Conservation (phyloP, 2,329 filamentous ascomycete species). For the Helotiales sp. region DNA sequence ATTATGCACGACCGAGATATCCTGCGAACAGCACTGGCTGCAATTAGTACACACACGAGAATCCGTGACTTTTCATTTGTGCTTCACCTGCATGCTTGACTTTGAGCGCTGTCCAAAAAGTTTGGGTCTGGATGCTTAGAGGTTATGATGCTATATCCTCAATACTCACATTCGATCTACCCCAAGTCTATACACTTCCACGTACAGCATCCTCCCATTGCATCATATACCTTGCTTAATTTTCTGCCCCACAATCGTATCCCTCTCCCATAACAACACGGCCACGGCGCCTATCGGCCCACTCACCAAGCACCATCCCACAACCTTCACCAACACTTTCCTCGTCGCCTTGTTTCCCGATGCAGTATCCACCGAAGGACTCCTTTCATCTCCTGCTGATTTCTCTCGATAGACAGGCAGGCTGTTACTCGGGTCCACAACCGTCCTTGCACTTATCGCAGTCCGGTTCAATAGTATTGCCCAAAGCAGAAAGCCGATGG, state of each 20-base stretch:
- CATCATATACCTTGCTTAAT: slow-evolving; percentile 28
- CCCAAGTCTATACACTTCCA: no score
- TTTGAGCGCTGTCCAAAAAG: no score
- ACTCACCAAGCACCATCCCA: slow-evolving; percentile 37
- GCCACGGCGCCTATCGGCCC: slow-evolving; percentile 47
- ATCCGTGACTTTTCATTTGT: no score
- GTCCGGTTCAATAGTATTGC: slow-evolving; percentile 38
- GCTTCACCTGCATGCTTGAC: no score
- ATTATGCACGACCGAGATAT: no score
- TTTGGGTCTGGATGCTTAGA: no score
- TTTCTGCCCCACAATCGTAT: slow-evolving; percentile 38
- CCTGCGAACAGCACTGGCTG: no score
- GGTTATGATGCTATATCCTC: no score
- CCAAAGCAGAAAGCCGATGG: slow-evolving; percentile 45
- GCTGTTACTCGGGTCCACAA: slow-evolving; percentile 19
- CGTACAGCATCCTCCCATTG: no score
- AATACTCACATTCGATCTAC: no score
- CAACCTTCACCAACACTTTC: slow-evolving; percentile 37
- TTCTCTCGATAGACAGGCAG: slow-evolving; percentile 21
- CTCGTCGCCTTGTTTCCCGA: slow-evolving; percentile 14
- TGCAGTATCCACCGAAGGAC: slow-evolving; percentile 8
- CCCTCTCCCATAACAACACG: slow-evolving; percentile 49
- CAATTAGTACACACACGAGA: no score
- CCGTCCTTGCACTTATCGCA: slow-evolving; percentile 23
- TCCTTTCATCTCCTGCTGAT: slow-evolving; percentile 24